Evolutionary conservation across 1,284 basidiomycete genomes (phyloP).

Genomic region (Blastosporella zonata): DNA sequence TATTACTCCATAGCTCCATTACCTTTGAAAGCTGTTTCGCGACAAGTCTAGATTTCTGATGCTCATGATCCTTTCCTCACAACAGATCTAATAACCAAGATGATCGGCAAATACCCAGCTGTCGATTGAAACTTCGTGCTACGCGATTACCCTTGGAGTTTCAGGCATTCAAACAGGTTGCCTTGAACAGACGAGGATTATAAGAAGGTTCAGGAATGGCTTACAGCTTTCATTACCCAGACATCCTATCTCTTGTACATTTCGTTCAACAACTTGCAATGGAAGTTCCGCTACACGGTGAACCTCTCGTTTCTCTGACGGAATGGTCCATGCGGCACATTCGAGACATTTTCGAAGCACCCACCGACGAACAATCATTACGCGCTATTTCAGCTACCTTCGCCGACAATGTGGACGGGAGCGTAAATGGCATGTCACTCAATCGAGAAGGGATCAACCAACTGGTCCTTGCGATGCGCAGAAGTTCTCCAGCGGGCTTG

Average conservation of each 20-base stretch:
- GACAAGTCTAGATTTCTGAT: neutral
- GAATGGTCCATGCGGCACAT: slow-evolving; percentile 56
- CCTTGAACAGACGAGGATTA: slow-evolving; percentile 16
- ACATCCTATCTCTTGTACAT: neutral
- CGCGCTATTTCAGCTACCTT: slow-evolving; percentile 48
- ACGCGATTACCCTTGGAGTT: slow-evolving; percentile 14
- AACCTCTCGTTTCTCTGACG: slow-evolving; percentile 39
- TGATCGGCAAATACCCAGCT: slow-evolving; percentile 12
- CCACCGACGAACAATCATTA: slow-evolving; percentile 40
- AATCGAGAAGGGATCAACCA: slow-evolving; percentile 39
- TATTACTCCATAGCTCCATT: neutral
- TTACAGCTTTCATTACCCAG: neutral
- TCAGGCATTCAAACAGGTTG: slow-evolving; percentile 19
- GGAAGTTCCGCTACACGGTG: slow-evolving; percentile 14
- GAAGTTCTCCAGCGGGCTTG: slow-evolving; percentile 35
- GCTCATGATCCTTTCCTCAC: slow-evolving; percentile 1
- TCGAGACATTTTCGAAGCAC: slow-evolving; percentile 48
- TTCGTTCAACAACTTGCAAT: slow-evolving; percentile 5
- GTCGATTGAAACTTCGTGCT: slow-evolving; percentile 13
- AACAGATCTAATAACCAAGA: slow-evolving; percentile 13
- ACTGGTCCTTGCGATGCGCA: slow-evolving; percentile 45
- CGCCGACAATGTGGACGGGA: slow-evolving; percentile 37
- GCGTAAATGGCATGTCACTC: slow-evolving; percentile 44
- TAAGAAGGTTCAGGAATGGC: slow-evolving; percentile 11
- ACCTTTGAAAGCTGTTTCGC: neutral